Base-by-base conservation (phyloP, 2,329 filamentous ascomycete genomes). In the Albophoma yamanashiensis region DNA sequence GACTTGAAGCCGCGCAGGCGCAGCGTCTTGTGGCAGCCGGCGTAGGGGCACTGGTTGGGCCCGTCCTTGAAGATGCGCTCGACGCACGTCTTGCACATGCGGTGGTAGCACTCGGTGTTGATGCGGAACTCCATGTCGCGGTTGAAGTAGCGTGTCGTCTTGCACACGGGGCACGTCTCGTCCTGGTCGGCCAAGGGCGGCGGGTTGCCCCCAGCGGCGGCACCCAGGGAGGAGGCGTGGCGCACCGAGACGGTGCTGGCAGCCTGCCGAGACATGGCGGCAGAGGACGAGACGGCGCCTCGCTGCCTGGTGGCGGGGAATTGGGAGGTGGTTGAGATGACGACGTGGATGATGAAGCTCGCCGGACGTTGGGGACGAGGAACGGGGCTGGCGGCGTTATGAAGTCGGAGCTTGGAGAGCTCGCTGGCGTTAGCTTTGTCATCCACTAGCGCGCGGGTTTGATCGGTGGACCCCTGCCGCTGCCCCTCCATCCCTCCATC, bases 101-200 rank as follows among this genome's bases (percentile, higher is more conserved):
- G 91, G 80, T 99, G 94, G 80, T 99, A 99, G 83, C 94, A 99
- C 80, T 96, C 92, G 11, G 93, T 91, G 74, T 97, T 97, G 78
- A 99, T 92, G 67, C 94, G 89, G 77, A 99, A 97, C 65, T 88
- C 84, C 84, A 99, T 92, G 77, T 92, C 88, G 62, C 87, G 87
- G 79, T 97, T 97, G 69, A 97, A 88, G 79, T 97, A 97, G 65
- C 92, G 90, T 62, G 90, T 91, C 62, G 92, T 95, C 77, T 97
- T 97, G 88, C 94, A 99, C 67, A 97, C 91, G 61, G 93, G 94
- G 77, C 94, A 99, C 71, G 92, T 89, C 75, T 97, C 92, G 66
- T 80, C 78, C 57, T 71, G 62, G 63, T 73, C 60, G 62, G 62
- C 9, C 27, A 53, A 59, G 27, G 67, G 66, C 11, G 65, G 59